phyloP scores from a whole-genome alignment of 352 stramenopile species.

The Pythium apleroticum region DNA sequence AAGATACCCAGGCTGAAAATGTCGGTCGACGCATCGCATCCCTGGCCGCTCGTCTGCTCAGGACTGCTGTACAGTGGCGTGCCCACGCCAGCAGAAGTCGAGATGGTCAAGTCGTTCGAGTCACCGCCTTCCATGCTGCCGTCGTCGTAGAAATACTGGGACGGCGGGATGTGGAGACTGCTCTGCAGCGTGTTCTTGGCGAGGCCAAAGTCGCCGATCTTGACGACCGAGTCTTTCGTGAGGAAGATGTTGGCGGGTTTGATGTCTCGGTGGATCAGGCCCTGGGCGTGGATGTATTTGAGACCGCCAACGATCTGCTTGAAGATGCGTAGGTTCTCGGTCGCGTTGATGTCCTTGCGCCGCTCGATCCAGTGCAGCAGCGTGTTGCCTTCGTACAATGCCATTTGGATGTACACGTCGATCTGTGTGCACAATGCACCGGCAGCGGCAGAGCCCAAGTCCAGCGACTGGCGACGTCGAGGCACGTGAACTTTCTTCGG shows the following conservation, averaged over 20 bases:
- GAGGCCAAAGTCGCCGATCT: slow-evolving; percentile 84
- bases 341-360: slow-evolving; percentile 39
- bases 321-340: slow-evolving; percentile 72
- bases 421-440: slow-evolving; percentile 66
- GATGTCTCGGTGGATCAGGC: slow-evolving; percentile 77
- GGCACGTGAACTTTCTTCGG: slow-evolving; percentile 13
- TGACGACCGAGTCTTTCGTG: slow-evolving; percentile 67
- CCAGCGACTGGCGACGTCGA: slow-evolving; percentile 28
- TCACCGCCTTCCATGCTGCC: slow-evolving; percentile 27
- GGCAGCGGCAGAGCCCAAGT: slow-evolving; percentile 19
- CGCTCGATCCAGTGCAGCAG: slow-evolving; percentile 76
- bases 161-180: slow-evolving; percentile 52
- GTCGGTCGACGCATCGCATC: slow-evolving; percentile 57
- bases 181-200: slow-evolving; percentile 70
- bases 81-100: slow-evolving; percentile 68
- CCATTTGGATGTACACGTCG: slow-evolving; percentile 93
- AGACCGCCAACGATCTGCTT: slow-evolving; percentile 69
- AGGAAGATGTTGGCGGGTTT: slow-evolving; percentile 85
- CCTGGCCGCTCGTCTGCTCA: slow-evolving; percentile 51
- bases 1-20: slow-evolving; percentile 76
- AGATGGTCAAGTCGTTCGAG: slow-evolving; percentile 30
- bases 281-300: slow-evolving; percentile 75
- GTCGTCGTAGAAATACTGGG: slow-evolving; percentile 53
- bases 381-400: slow-evolving; percentile 91
- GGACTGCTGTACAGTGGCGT: slow-evolving; percentile 77